A percentile compares a stretch with the other conserved stretches of the same genome.
Conservation (phyloP, 768 basidiomycete species). For the Rhodotorula sphaerocarpa region DNA sequence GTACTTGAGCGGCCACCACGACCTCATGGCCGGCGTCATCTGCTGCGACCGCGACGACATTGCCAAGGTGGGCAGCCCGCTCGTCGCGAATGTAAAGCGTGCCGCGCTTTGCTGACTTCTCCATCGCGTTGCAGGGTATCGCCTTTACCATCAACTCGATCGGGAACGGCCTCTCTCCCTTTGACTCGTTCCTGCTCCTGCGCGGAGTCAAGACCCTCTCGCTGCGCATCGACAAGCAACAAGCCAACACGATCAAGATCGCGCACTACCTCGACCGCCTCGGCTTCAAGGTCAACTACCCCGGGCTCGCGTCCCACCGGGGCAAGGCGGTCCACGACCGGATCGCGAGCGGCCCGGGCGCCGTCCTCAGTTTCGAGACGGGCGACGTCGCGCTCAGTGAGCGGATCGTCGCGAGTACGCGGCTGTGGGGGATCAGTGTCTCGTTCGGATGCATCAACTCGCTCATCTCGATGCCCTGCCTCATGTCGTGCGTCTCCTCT, state of each 20-base stretch:
- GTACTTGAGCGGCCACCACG: slow-evolving; percentile 95
- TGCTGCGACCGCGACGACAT: slow-evolving; percentile 85
- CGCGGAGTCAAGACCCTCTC: slow-evolving; percentile 94
- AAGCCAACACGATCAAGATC: slow-evolving; percentile 68
- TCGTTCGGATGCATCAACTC: slow-evolving; percentile 98
- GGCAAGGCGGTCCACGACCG: slow-evolving; percentile 79
- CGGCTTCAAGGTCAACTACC: slow-evolving; percentile 87
- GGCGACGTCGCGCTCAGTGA: slow-evolving; percentile 84
- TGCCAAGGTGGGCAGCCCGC: slow-evolving; percentile 54
- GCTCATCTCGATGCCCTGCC: slow-evolving; percentile 96
- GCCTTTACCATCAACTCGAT: slow-evolving; percentile 86
- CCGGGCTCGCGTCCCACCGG: slow-evolving; percentile 73
- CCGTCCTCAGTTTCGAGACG: slow-evolving; percentile 89
- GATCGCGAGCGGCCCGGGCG: slow-evolving; percentile 83
- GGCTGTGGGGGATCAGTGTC: slow-evolving; percentile 95
- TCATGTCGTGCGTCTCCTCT: slow-evolving; percentile 89
- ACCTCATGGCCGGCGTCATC: slow-evolving; percentile 96
- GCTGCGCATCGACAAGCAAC: slow-evolving; percentile 90
- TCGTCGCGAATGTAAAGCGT: slow-evolving; percentile 5
- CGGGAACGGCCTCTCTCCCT: slow-evolving; percentile 87
- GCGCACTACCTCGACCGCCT: slow-evolving; percentile 74
- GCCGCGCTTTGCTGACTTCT: neutral
- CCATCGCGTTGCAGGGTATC: slow-evolving; percentile 54
- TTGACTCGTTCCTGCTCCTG: slow-evolving; percentile 91
- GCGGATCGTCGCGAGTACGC: slow-evolving; percentile 79